These are phyloP conservation scores for Podospora appendiculata DNA, from an alignment of 495 filamentous ascomycete genomes.

Conservation along the genomic window DNA sequence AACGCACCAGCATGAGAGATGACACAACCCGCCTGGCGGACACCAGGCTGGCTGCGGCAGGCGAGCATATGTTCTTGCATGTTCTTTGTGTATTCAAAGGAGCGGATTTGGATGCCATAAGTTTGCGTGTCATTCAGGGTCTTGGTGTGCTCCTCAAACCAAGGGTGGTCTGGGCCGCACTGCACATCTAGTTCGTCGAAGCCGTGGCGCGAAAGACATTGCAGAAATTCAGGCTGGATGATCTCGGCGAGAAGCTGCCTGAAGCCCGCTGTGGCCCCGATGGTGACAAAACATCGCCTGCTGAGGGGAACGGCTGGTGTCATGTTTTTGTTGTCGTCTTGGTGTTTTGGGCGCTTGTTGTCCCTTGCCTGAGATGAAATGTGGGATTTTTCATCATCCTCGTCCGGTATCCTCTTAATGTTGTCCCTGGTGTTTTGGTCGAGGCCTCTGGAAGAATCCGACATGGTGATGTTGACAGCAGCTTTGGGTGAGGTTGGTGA, in stretches of 20 bases:
- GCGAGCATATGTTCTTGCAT: conserved; percentile 47
- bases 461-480: no score
- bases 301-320: neutral
- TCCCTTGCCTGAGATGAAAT: neutral
- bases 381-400: no score
- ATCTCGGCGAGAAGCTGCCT: conserved; percentile 57
- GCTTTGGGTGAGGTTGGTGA: no score
- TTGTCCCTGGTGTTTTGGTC: no score
- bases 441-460: no score
- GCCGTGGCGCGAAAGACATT: conserved; percentile 38
- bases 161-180: conserved; percentile 53
- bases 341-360: neutral
- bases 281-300: conserved; percentile 60
- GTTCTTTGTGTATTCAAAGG: conserved; percentile 57
- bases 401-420: no score
- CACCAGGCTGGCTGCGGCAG: conserved; percentile 20
- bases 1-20: conserved; percentile 80
- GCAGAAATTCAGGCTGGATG: conserved; percentile 53
- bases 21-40: conserved; percentile 51
- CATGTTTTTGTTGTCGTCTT: neutral
- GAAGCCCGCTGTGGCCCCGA: conserved; percentile 88
- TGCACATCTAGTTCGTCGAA: conserved; percentile 69
- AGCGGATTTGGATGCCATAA: conserved; percentile 40
- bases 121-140: conserved; percentile 2
- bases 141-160: conserved; percentile 15